Percentiles rank a stretch among this genome's conserved stretches.
Evolutionary conservation across 768 basidiomycete species (phyloP).

Genomic region (Lyophyllum atratum): DNA sequence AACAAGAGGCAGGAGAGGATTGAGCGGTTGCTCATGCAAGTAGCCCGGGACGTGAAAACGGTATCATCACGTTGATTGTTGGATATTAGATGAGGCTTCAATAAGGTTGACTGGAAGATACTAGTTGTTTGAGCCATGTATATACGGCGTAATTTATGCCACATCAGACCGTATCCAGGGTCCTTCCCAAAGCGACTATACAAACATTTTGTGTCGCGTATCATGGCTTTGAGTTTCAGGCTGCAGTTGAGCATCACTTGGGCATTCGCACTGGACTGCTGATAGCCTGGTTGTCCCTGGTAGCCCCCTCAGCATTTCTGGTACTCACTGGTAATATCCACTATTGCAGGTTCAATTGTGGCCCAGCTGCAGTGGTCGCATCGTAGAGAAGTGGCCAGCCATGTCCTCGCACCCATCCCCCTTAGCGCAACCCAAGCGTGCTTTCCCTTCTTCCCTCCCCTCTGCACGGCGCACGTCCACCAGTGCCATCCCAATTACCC

Average conservation of each 20-base stretch:
- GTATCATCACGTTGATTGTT: neutral
- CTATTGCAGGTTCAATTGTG: constrained; percentile 15
- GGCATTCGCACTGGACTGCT: neutral
- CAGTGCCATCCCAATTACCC: constrained; percentile 18
- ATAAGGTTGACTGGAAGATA: too few relatives aligned
- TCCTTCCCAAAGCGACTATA: constrained; percentile 6
- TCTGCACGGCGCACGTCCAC: constrained; percentile 30
- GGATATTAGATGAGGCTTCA: neutral
- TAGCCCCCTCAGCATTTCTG: neutral
- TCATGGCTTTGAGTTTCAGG: neutral
- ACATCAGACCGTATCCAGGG: constrained; percentile 8
- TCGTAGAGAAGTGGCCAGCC: neutral
- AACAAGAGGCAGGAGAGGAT: constrained; percentile 49
- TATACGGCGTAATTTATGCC: neutral
- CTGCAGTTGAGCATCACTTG: neutral
- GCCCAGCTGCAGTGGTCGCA: neutral
- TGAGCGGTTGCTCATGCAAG: constrained; percentile 41
- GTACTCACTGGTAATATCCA: neutral
- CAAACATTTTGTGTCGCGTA: constrained; percentile 5
- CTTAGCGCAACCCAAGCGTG: constrained; percentile 27
- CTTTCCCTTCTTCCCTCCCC: constrained; percentile 27
- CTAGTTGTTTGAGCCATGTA: too few relatives aligned
- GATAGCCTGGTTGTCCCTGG: neutral
- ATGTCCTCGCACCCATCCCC: constrained; percentile 14
- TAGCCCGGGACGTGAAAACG: constrained; percentile 30